Percentiles rank a stretch among this genome's conserved stretches.
Evolutionary conservation across 352 stramenopile species (phyloP).

Genomic region (Globisporangium rhizosaccharum): DNA sequence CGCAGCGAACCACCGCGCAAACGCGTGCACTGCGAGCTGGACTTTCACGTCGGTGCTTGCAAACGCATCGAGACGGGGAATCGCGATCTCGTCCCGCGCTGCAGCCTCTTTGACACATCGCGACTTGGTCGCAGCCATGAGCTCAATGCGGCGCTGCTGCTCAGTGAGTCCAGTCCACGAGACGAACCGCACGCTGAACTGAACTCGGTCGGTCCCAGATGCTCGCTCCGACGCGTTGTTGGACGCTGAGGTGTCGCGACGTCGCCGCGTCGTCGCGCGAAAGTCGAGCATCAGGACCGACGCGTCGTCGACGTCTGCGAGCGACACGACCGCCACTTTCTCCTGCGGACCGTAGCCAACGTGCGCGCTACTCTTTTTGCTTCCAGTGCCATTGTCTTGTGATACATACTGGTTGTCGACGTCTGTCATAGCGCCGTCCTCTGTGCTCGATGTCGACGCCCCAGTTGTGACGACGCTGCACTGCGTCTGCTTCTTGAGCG

Average conservation of each 20-base stretch:
- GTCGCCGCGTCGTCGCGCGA: slow-evolving; percentile 8
- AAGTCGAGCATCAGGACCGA: slow-evolving; percentile 43
- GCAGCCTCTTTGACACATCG: slow-evolving; percentile 35
- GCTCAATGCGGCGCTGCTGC: slow-evolving; percentile 36
- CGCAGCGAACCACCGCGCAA: slow-evolving; percentile 54
- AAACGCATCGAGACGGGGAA: slow-evolving; percentile 46
- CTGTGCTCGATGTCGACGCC: slow-evolving; percentile 1
- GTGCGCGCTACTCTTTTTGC: background rate
- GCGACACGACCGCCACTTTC: slow-evolving; percentile 40
- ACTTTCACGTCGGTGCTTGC: slow-evolving; percentile 34
- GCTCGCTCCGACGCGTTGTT: background rate
- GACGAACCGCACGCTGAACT: slow-evolving; percentile 18
- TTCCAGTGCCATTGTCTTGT: background rate
- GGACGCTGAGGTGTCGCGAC: background rate
- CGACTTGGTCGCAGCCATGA: slow-evolving; percentile 55
- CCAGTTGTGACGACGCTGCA: slow-evolving; percentile 39
- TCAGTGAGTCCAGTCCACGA: slow-evolving; percentile 38
- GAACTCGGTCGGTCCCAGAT: background rate
- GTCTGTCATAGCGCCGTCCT: too few relatives aligned
- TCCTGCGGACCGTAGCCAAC: slow-evolving; percentile 16
- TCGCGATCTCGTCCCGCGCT: slow-evolving; percentile 23
- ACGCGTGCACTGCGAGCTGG: slow-evolving; percentile 37
- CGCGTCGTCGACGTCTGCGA: slow-evolving; percentile 41
- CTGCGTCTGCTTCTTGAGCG: slow-evolving; percentile 21
- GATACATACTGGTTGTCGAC: background rate